phyloP scores from a whole-genome alignment of 2,329 filamentous ascomycete genomes.

The Colletotrichum chrysophilum region DNA sequence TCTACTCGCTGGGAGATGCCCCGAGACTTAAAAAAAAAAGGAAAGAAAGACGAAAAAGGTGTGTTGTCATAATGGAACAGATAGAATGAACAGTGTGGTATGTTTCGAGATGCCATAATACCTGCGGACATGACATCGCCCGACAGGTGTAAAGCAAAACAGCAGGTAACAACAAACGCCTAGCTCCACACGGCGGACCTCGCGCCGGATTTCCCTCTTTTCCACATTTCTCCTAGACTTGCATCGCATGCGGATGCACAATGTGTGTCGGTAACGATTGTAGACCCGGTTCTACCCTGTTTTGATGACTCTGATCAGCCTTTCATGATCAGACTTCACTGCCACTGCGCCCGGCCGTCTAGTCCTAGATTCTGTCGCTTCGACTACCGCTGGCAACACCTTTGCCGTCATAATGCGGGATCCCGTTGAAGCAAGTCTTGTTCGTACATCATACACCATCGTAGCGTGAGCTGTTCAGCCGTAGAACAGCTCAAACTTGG shows the following conservation, averaged over 20 bases:
- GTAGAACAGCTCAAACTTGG: constrained; percentile 41
- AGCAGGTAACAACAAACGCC: neutral
- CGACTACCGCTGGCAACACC: neutral
- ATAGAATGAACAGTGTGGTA: neutral
- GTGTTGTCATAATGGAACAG: neutral
- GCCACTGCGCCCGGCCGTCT: neutral
- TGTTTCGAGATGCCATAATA: neutral
- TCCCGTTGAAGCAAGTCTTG: neutral
- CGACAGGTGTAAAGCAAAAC: neutral
- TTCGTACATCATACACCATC: constrained; percentile 22
- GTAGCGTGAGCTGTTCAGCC: constrained; percentile 32
- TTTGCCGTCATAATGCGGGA: neutral
- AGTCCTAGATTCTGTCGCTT: neutral
- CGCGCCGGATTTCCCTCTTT: neutral
- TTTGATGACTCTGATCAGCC: neutral
- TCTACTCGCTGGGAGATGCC: constrained; percentile 6
- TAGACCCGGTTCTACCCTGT: neutral
- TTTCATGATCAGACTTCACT: neutral
- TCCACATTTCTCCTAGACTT: neutral
- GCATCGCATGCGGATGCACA: neutral
- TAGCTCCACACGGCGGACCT: neutral
- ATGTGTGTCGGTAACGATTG: neutral
- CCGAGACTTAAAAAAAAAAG: neutral
- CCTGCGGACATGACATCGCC: neutral
- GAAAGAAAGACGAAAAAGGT: neutral